These are phyloP conservation scores for Xylaria telfairii DNA, from an alignment of 495 filamentous ascomycete genomes.

Conservation along the genomic window DNA sequence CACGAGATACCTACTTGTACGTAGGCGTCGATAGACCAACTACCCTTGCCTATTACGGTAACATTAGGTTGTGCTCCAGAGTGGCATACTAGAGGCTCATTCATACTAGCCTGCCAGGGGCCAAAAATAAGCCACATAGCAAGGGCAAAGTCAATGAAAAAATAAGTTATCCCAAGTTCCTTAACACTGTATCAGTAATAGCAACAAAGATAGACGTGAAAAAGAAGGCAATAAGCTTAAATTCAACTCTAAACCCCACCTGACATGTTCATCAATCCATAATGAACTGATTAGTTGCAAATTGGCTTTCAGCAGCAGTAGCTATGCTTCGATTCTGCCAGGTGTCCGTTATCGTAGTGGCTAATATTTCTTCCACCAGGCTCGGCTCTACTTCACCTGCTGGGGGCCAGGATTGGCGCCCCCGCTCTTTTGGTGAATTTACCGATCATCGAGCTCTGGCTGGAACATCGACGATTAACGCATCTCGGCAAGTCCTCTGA, in stretches of 20 bases:
- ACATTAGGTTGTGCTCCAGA: conserved; percentile 9
- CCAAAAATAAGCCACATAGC: background rate
- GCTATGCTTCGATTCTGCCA: background rate
- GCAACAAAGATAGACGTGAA: background rate
- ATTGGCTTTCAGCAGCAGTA: background rate
- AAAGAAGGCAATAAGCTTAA: background rate
- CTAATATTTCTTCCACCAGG: background rate
- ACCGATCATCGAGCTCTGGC: conserved; percentile 40
- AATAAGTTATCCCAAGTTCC: background rate
- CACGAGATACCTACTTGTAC: background rate
- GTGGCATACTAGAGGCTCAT: background rate
- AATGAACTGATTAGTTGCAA: no score
- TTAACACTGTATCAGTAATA: background rate
- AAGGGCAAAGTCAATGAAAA: background rate
- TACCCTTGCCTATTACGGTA: conserved; percentile 11
- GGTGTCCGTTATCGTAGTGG: background rate
- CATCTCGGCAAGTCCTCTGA: background rate
- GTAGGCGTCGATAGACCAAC: background rate
- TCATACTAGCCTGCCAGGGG: conserved; percentile 3
- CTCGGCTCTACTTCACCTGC: conserved; percentile 6
- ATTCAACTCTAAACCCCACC: no score
- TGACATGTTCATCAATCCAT: background rate
- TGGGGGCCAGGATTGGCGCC: conserved; percentile 2
- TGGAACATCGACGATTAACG: conserved; percentile 37
- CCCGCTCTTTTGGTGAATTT: conserved; percentile 10